These are phyloP conservation scores for Hydnomerulius pinastri DNA, from an alignment of 768 basidiomycete species.

Conservation along the genomic window DNA sequence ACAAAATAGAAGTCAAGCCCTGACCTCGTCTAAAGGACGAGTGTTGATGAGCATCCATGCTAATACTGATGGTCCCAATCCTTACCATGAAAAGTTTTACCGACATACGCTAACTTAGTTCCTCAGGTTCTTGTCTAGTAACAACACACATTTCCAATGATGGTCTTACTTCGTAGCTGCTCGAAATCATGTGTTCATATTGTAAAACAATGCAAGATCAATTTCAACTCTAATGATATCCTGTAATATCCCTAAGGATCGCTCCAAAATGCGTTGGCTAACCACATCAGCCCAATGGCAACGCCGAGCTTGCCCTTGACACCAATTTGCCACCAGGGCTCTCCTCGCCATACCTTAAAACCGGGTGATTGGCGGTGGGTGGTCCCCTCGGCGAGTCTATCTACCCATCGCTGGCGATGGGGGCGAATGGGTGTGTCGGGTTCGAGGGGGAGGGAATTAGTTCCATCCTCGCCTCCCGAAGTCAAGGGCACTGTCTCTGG, in stretches of 20 bases:
- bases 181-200: background rate
- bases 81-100: background rate
- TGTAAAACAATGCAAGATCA: conserved; percentile 1
- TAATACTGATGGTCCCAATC: conserved; percentile 67
- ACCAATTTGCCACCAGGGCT: conserved; percentile 38
- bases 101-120: conserved; percentile 16
- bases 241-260: conserved; percentile 20
- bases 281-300: conserved; percentile 57
- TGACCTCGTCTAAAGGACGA: conserved; percentile 74
- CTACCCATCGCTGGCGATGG: conserved; percentile 46
- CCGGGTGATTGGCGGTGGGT: conserved; percentile 20
- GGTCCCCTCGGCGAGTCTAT: conserved; percentile 45
- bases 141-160: background rate
- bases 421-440: conserved; percentile 42
- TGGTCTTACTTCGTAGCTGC: background rate
- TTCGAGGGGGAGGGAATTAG: conserved; percentile 29
- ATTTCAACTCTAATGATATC: background rate
- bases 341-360: conserved; percentile 33
- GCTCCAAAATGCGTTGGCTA: conserved; percentile 62
- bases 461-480: conserved; percentile 1
- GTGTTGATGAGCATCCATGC: conserved; percentile 83
- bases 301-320: conserved; percentile 44
- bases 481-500: conserved; percentile 15
- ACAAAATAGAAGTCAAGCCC: conserved; percentile 90
- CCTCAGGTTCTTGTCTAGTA: conserved; percentile 5